A percentile compares a stretch with the other conserved stretches of the same genome.
Evolutionary conservation across 495 filamentous ascomycete genomes (phyloP).

Genomic region (Daldinia bambusicola): DNA sequence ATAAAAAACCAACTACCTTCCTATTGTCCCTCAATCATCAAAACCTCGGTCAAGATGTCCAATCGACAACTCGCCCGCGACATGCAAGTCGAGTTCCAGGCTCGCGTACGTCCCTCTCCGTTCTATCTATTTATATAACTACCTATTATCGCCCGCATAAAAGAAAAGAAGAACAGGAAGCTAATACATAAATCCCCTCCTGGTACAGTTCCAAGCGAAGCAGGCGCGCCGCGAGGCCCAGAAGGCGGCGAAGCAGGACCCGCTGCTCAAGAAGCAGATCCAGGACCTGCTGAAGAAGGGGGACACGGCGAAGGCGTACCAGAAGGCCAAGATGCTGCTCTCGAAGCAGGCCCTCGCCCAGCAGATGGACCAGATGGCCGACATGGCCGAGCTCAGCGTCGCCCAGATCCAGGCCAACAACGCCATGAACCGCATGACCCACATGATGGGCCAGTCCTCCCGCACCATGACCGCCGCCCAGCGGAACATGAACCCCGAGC

Average conservation of each 20-base stretch:
- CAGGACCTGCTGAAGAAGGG: conserved; percentile 76
- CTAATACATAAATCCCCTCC: conserved; percentile 13
- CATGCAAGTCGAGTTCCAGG: conserved; percentile 65
- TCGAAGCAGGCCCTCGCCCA: conserved; percentile 64
- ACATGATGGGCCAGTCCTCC: conserved; percentile 62
- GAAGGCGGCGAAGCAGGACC: conserved; percentile 85
- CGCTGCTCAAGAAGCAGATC: conserved; percentile 81
- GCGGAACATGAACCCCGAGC: conserved; percentile 79
- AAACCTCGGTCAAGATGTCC: conserved; percentile 51
- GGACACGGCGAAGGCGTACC: conserved; percentile 84
- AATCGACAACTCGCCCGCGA: conserved; percentile 62
- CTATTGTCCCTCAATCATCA: neutral
- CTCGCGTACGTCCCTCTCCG: conserved; percentile 51
- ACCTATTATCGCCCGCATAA: too few species aligned
- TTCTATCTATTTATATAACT: too few species aligned
- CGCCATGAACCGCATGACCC: conserved; percentile 65
- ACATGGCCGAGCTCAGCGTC: conserved; percentile 63
- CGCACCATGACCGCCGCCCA: conserved; percentile 70
- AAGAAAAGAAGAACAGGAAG: neutral
- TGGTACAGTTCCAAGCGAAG: conserved; percentile 79
- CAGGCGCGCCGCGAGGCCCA: conserved; percentile 82
- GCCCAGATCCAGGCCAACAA: conserved; percentile 66
- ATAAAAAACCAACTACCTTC: too few species aligned
- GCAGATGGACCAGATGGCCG: conserved; percentile 65
- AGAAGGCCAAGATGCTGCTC: conserved; percentile 74